These are phyloP conservation scores for Botrytis elliptica DNA, from an alignment of 2,329 filamentous ascomycete species.

Conservation along the genomic window DNA sequence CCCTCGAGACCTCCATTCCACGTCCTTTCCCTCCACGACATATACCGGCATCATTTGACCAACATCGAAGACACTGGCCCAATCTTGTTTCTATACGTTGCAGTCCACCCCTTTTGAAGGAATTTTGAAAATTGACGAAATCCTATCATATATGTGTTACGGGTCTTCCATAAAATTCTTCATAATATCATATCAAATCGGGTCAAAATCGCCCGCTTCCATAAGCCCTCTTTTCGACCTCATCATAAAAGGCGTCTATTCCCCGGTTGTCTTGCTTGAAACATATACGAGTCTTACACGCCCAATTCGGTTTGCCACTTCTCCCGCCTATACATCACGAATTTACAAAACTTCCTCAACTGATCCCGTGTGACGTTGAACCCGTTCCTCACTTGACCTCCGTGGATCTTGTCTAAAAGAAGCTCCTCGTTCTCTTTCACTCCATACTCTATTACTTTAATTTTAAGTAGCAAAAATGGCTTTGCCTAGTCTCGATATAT, in stretches of 20 bases:
- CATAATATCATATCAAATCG: neutral
- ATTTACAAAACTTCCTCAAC: neutral
- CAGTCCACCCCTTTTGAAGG: neutral
- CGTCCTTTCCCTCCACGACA: slow-evolving; percentile 13
- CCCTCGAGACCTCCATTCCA: slow-evolving; percentile 12
- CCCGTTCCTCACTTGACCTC: neutral
- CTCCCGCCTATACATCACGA: neutral
- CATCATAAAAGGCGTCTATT: slow-evolving; percentile 3
- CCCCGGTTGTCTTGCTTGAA: neutral
- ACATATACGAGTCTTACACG: slow-evolving; percentile 6
- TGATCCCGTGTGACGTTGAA: slow-evolving; percentile 10
- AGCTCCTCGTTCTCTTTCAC: slow-evolving; percentile 13
- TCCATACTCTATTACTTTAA: slow-evolving; percentile 6
- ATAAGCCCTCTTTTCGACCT: slow-evolving; percentile 4
- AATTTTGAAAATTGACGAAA: neutral
- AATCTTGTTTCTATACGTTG: slow-evolving; percentile 11
- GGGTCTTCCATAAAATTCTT: slow-evolving; percentile 12
- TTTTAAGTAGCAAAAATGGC: slow-evolving; percentile 4
- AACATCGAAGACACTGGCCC: slow-evolving; percentile 9
- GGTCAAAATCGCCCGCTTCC: neutral
- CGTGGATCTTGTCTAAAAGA: neutral
- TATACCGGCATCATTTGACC: slow-evolving; percentile 13
- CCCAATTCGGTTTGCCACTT: slow-evolving; percentile 2
- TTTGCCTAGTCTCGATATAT: slow-evolving; percentile 25
- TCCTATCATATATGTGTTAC: slow-evolving; percentile 13